Percentiles rank a stretch among this genome's conserved stretches.
phyloP scores from a whole-genome alignment of 164 flowering plant genomes.

The Nymphaea thermarum region DNA sequence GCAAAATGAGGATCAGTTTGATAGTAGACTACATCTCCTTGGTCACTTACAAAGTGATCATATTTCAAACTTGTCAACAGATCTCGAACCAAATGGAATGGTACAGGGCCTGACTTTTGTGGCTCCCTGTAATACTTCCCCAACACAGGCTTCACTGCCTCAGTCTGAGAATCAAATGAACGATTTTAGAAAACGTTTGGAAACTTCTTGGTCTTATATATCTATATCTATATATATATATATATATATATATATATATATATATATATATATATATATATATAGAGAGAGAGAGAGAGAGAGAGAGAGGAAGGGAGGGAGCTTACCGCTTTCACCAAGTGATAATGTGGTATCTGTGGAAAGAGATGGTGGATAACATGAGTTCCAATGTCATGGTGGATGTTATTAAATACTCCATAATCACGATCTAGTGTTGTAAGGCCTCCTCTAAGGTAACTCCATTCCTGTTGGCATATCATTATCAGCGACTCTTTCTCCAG shows the following conservation, averaged over 20 bases:
- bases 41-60: conserved; percentile 45
- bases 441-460: conserved; percentile 92
- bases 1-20: conserved; percentile 28
- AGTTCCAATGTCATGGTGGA: conserved; percentile 93
- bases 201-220: too few species aligned
- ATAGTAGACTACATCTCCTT: conserved; percentile 45
- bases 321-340: conserved; percentile 42
- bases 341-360: conserved; percentile 57
- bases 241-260: neutral
- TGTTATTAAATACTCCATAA: conserved; percentile 66
- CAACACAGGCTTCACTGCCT: conserved; percentile 48
- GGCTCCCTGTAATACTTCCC: conserved; percentile 56
- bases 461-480: conserved; percentile 46
- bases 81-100: conserved; percentile 31
- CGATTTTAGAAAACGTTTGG: neutral
- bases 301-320: neutral
- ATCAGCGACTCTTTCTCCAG: neutral
- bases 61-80: conserved; percentile 30
- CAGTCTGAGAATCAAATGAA: conserved; percentile 21
- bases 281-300: neutral
- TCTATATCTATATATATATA: neutral
- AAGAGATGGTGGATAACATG: conserved; percentile 70
- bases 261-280: neutral
- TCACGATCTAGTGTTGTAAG: conserved; percentile 84
- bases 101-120: conserved; percentile 40